These are phyloP conservation scores for Ophiorrhiza pumila DNA, from an alignment of 257 asterid genomes.

Conservation along the genomic window DNA sequence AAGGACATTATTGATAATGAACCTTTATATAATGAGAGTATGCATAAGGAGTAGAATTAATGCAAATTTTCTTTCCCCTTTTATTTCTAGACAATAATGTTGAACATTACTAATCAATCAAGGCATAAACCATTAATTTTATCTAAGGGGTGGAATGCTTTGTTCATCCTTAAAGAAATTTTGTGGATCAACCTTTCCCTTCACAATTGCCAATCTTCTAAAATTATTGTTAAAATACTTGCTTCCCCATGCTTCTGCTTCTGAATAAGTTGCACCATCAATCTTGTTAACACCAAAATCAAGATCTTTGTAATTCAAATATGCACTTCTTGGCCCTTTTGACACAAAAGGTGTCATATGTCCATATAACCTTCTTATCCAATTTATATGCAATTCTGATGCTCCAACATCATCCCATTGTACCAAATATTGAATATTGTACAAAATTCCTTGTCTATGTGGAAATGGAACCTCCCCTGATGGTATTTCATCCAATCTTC, in stretches of 20 bases:
- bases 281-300: slow-evolving; percentile 45
- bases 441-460: slow-evolving; percentile 46
- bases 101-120: no score
- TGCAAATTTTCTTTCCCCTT: no score
- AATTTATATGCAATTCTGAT: slow-evolving; percentile 22
- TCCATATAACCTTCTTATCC: slow-evolving; percentile 37
- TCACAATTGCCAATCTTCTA: slow-evolving; percentile 39
- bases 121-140: no score
- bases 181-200: slow-evolving; percentile 43
- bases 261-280: slow-evolving; percentile 23
- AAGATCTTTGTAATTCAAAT: slow-evolving; percentile 54
- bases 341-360: slow-evolving; percentile 49
- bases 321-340: slow-evolving; percentile 50
- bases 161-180: slow-evolving; percentile 58
- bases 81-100: no score
- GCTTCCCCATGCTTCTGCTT: slow-evolving; percentile 46
- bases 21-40: no score
- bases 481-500: slow-evolving; percentile 39
- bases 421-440: slow-evolving; percentile 49
- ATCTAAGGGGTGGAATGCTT: slow-evolving; percentile 42
- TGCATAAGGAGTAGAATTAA: no score
- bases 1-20: no score
- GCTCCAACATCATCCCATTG: slow-evolving; percentile 34
- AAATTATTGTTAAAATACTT: slow-evolving; percentile 52
- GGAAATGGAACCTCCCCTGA: slow-evolving; percentile 51